Evolutionary conservation across 192 early-diverging fungal genomes (phyloP).

Genomic region (Gryganskiella cystojenkinii): DNA sequence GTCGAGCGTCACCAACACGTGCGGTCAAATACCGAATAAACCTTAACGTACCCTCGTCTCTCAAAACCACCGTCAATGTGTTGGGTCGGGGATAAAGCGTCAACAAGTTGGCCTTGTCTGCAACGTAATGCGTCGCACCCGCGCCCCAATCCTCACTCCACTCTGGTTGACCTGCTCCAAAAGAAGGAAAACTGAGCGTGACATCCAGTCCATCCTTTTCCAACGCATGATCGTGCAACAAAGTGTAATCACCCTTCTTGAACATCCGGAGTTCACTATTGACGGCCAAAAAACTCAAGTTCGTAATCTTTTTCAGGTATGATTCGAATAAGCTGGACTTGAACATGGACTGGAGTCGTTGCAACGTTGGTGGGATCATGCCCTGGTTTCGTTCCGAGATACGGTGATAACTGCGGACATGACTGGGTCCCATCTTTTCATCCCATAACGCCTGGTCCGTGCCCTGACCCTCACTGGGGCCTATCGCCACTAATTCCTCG

Average conservation of each 20-base stretch:
- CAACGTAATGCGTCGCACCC: constrained; percentile 68
- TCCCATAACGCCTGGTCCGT: constrained; percentile 20
- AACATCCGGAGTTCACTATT: constrained; percentile 58
- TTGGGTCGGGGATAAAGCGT: constrained; percentile 64
- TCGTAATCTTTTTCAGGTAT: constrained; percentile 39
- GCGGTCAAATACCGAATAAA: constrained; percentile 70
- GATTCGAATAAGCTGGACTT: constrained; percentile 39
- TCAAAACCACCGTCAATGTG: constrained; percentile 64
- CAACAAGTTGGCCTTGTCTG: constrained; percentile 58
- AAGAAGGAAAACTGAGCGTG: constrained; percentile 46
- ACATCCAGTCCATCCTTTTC: constrained; percentile 67
- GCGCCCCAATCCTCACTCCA: constrained; percentile 65
- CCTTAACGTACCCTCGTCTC: constrained; percentile 63
- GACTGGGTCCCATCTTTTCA: constrained; percentile 53
- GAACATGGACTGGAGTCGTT: constrained; percentile 40
- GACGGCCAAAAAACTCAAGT: constrained; percentile 16
- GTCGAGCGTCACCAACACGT: constrained; percentile 42
- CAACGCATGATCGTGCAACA: constrained; percentile 67
- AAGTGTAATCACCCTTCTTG: constrained; percentile 65
- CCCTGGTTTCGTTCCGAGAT: constrained; percentile 27
- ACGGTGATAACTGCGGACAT: constrained; percentile 60
- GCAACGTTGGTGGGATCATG: constrained; percentile 9
- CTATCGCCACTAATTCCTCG: constrained; percentile 34
- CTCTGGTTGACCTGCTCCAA: constrained; percentile 7
- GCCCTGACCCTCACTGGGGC: constrained; percentile 20